Conservation (phyloP, 768 basidiomycete species). For the Kwoniella botswanensis region DNA sequence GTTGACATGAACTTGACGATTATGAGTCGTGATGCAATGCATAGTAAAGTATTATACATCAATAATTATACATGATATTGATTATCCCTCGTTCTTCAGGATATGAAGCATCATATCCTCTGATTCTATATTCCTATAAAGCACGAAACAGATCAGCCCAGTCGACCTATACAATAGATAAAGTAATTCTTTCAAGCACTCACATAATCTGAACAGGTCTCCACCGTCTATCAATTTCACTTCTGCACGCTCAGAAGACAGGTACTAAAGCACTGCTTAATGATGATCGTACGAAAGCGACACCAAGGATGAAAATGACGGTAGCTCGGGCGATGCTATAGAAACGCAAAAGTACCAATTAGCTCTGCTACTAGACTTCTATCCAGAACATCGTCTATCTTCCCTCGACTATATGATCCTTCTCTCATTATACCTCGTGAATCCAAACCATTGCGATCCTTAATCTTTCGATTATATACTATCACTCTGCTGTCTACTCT, state of each 20-base stretch:
- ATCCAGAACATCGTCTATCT: background rate
- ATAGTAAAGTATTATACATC: constrained; percentile 22
- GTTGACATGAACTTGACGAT: no score
- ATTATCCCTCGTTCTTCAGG: background rate
- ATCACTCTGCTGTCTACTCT: no score
- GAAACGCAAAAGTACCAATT: background rate
- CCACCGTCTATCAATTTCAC: background rate
- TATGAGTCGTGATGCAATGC: constrained; percentile 36
- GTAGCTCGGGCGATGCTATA: constrained; percentile 40
- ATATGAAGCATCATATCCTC: background rate
- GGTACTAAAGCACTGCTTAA: constrained; percentile 35
- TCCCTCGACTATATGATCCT: background rate
- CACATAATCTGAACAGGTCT: background rate
- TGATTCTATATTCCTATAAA: background rate
- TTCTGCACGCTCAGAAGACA: constrained; percentile 25
- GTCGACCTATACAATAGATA: no score
- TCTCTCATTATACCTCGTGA: no score
- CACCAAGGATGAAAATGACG: constrained; percentile 38
- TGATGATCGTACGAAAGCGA: constrained; percentile 39
- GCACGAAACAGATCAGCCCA: background rate
- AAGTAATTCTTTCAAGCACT: no score
- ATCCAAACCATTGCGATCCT: no score
- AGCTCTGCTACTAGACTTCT: background rate
- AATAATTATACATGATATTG: background rate
- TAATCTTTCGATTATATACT: no score